Evolutionary conservation across 257 asterid genomes (phyloP), one percentile per base, ranked within the genome.

Genomic region (Gentiana macrophylla): DNA sequence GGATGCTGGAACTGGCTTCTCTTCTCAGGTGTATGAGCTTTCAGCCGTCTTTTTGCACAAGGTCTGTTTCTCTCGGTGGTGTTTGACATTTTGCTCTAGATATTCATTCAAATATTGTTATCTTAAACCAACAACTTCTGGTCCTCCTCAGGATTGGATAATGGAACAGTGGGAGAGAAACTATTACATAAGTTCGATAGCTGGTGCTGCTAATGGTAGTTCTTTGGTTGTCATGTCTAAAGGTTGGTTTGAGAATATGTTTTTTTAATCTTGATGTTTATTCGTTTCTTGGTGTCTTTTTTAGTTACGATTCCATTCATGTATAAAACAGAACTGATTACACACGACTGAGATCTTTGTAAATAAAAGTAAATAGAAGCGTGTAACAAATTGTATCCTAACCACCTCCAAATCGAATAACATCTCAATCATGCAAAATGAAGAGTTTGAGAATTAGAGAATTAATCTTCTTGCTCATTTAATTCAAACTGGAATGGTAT

Each of bases 121-220:
- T 37, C 48, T 37, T 24, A 60, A 32, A 32, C 6, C 37, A 32
- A 12, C 35, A 35, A 7, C 45, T 46, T 58, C 49, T 4, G 56
- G 68, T 8, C 57, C 65, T 36, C 62, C 8, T 59, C 79, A 90
- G 98, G 98, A 90, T 65, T 86, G 98, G 98, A 90, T 90, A 69
- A 86, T 90, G 98, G 98, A 90, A 76, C 94, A 86, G 55, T 90
- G 98, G 98, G 98, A 90, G 70, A 87, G 86, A 72, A 90, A 87
- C 68, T 90, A 70, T 76, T 90, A 90, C 80, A 90, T 90, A 63
- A 90, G 98, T 70, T 80, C 98, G 43, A 90, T 90, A 57, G 94
- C 98, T 76, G 98, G 98, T 62, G 98, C 98, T 63, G 62, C 82
- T 52, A 90, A 86, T 68, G 95, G 95, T 49, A 79, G 86, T 64